Evolutionary conservation across 2,329 filamentous ascomycete species (phyloP).

Genomic region (Pezicula radicicola): DNA sequence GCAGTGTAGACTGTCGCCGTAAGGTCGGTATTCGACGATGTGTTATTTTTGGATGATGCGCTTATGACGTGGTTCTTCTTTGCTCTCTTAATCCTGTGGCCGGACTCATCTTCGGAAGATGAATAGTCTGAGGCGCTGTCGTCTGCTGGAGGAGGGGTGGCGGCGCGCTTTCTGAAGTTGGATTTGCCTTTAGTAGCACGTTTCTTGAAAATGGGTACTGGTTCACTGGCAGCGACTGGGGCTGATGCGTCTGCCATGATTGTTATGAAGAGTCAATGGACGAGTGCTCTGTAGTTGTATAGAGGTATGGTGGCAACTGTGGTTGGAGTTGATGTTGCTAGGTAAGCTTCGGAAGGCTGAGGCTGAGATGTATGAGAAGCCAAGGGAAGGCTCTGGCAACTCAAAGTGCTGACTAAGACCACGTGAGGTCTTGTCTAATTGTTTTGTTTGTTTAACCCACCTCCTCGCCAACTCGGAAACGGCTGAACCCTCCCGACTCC

Average conservation of each 20-base stretch:
- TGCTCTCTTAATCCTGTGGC: conserved; percentile 74
- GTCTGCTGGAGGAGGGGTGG: conserved; percentile 70
- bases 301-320: too few species aligned
- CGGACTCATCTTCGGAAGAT: conserved; percentile 73
- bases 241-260: background rate
- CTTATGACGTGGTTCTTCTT: conserved; percentile 68
- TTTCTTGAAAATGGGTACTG: conserved; percentile 78
- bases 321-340: too few species aligned
- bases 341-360: too few species aligned
- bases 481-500: too few species aligned
- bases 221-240: background rate
- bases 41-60: conserved; percentile 52
- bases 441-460: too few species aligned
- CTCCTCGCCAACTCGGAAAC: too few species aligned
- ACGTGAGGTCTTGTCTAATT: too few species aligned
- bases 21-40: conserved; percentile 38
- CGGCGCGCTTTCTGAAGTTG: conserved; percentile 76
- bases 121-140: conserved; percentile 62
- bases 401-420: too few species aligned
- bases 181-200: conserved; percentile 72
- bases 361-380: too few species aligned
- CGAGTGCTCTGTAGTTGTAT: too few species aligned
- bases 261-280: background rate
- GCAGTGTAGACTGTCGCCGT: conserved; percentile 54
- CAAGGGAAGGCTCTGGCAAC: too few species aligned